phyloP scores from a whole-genome alignment of 345 rosid species.

The Salix viminalis region DNA sequence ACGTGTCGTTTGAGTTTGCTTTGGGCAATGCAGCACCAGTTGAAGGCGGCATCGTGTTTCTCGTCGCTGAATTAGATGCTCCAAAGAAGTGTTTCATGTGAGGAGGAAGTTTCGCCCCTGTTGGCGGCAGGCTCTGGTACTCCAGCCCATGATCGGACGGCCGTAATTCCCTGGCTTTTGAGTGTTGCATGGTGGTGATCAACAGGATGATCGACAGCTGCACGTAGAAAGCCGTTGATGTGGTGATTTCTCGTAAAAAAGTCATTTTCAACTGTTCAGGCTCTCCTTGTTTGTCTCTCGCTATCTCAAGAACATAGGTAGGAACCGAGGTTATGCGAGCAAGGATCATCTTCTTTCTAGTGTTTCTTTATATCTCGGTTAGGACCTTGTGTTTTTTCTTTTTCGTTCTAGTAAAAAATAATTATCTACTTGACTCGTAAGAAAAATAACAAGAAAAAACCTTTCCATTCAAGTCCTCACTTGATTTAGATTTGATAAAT shows the following conservation, averaged over 20 bases:
- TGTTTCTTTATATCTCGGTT: too few species aligned
- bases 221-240: background rate
- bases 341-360: too few species aligned
- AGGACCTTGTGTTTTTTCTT: too few species aligned
- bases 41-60: background rate
- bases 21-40: constrained; percentile 40
- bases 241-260: background rate
- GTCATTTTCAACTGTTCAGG: background rate
- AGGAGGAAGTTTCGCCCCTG: constrained; percentile 26
- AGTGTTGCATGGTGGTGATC: background rate
- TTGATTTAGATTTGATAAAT: too few species aligned
- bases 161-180: constrained; percentile 45
- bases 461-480: too few species aligned
- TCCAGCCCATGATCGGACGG: constrained; percentile 73
- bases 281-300: background rate
- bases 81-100: constrained; percentile 56
- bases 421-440: too few species aligned
- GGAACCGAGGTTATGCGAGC: background rate
- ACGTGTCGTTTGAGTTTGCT: constrained; percentile 32
- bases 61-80: background rate
- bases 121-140: constrained; percentile 42
- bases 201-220: background rate
- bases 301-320: background rate
- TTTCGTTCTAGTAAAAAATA: too few species aligned
- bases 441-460: too few species aligned